Evolutionary conservation across 2,329 filamentous ascomycete genomes (phyloP), one percentile per base, ranked within the genome.

Genomic region (Trichoderma harzianum): DNA sequence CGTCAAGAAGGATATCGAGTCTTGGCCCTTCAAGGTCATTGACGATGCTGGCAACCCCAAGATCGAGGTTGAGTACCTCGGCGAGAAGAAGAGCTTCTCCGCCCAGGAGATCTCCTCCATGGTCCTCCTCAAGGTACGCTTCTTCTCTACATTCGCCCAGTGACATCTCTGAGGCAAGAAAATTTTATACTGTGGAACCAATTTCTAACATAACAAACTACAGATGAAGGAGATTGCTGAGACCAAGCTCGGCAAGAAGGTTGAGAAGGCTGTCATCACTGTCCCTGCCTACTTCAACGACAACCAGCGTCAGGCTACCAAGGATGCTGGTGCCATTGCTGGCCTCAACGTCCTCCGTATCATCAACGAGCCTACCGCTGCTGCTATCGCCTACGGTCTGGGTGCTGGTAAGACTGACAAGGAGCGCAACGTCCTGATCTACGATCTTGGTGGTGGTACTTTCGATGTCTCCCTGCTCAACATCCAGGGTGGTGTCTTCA

Each of bases 201-300:
- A 11, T 51, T 51, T 39, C 53, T 70, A 36, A 68, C 62, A 32
- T 28, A 58, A 26, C 53, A n/a, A 12, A 24, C 65, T 77, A 78
- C 80, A 97, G 95, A 98, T 98, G 95, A 97, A 97, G 90, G 96
- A 99, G 87, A 94, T 98, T 83, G 96, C 96, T 80, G 96, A 99
- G 89, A 89, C 89, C 85, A 98, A 99, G 90, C 91, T 99, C 79
- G 96, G 94, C 85, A 97, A 97, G 92, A 97, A 96, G 88, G 95
- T 98, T 80, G 91, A 96, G 87, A 98, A 98, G 91, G 96, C 96
- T 76, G 96, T 99, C 83, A 95, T 99, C 85, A 99, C 96, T 74
- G 96, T 98, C 72, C 96, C 96, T 72, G 96, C 96, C 82, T 99
- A 99, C 90, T 99, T 99, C 93, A 98, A 98, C 90, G 96, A 99